Conservation (phyloP, 2,329 filamentous ascomycete genomes). For the Bipolaris gigantea region DNA sequence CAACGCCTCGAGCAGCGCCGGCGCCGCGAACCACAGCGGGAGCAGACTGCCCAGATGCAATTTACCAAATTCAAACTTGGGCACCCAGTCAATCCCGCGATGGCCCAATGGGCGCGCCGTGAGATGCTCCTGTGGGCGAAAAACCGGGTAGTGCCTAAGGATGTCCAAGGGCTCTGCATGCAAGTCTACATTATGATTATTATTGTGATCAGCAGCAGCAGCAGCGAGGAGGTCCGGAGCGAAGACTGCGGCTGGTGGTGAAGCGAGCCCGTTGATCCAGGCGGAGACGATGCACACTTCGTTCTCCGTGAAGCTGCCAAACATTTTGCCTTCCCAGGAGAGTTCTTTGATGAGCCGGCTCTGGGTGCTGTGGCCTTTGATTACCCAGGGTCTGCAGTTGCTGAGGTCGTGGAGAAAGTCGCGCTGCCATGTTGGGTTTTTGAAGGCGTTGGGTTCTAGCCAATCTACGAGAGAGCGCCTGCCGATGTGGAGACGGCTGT, state of each 20-base stretch:
- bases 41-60: conserved; percentile 26
- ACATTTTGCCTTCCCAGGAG: conserved; percentile 54
- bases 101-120: not conserved
- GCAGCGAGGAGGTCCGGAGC: conserved; percentile 2
- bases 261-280: conserved; percentile 48
- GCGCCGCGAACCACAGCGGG: conserved; percentile 46
- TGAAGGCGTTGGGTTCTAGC: conserved; percentile 45
- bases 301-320: conserved; percentile 52
- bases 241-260: not conserved
- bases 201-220: not conserved
- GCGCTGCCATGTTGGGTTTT: conserved; percentile 36
- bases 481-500: conserved; percentile 47
- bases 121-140: not conserved
- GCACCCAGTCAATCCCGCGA: not conserved
- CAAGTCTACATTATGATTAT: not conserved
- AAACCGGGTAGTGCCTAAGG: conserved; percentile 15
- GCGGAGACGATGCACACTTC: conserved; percentile 45
- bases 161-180: conserved; percentile 8
- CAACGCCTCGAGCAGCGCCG: conserved; percentile 44
- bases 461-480: conserved; percentile 45
- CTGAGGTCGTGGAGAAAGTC: conserved; percentile 45
- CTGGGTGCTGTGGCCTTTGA: conserved; percentile 44
- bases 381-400: conserved; percentile 47
- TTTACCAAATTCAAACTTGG: not conserved
- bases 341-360: conserved; percentile 51